These are phyloP conservation scores for Ettlia oleoabundans DNA, from an alignment of 139 green algal genomes.

Conservation along the genomic window DNA sequence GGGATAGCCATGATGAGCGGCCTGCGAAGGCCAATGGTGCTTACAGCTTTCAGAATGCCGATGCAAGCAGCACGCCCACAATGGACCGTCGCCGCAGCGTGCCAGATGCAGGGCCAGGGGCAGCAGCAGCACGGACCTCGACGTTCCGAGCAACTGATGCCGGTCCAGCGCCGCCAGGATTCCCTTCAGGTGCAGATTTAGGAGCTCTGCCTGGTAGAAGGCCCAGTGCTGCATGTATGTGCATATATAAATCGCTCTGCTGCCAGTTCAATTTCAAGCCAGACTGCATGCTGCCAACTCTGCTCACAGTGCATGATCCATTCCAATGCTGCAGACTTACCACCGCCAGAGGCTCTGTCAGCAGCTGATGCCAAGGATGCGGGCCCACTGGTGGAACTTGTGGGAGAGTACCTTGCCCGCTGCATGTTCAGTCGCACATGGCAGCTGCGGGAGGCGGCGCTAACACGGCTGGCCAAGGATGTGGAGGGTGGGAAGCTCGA, in stretches of 20 bases:
- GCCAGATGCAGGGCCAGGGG: slow-evolving; percentile 2
- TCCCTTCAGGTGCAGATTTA: no score
- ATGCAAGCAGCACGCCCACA: background rate
- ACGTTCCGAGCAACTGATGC: background rate
- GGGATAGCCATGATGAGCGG: slow-evolving; percentile 75
- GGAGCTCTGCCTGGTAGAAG: no score
- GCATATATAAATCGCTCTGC: no score
- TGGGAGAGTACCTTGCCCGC: slow-evolving; percentile 76
- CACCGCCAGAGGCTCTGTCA: slow-evolving; percentile 70
- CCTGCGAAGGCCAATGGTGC: slow-evolving; percentile 65
- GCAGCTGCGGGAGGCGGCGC: slow-evolving; percentile 87
- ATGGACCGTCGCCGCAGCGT: background rate
- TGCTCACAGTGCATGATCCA: no score
- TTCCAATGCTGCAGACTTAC: no score
- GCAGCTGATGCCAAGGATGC: slow-evolving; percentile 57
- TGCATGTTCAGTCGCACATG: slow-evolving; percentile 80
- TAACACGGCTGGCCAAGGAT: slow-evolving; percentile 37
- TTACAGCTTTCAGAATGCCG: slow-evolving; percentile 44
- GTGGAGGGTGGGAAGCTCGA: slow-evolving; percentile 17
- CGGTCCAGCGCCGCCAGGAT: slow-evolving; percentile 57
- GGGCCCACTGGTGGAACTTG: slow-evolving; percentile 62
- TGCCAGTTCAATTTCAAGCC: no score
- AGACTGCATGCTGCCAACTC: no score
- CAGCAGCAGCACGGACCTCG: background rate
- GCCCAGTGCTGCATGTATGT: no score